Percentiles rank a stretch among this genome's conserved stretches.
phyloP scores from a whole-genome alignment of 768 basidiomycete genomes.

The Pleurotus citrinopileatus region DNA sequence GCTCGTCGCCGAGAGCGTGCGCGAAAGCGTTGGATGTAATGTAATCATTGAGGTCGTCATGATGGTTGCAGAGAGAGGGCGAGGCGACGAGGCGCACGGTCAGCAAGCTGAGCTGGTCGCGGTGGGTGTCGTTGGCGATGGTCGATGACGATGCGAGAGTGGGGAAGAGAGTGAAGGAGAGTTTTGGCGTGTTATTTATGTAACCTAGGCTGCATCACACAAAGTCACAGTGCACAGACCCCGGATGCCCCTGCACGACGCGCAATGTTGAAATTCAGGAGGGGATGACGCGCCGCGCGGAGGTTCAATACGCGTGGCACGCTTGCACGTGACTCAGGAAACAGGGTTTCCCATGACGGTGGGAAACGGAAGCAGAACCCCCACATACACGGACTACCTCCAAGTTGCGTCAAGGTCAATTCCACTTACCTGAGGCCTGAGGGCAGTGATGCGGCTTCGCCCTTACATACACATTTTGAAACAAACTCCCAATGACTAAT shows the following conservation, averaged over 20 bases:
- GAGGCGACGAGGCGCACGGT: background rate
- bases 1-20: conserved; percentile 7
- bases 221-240: background rate
- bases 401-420: too few species aligned
- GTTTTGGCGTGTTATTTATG: background rate
- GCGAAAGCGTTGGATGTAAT: background rate
- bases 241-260: background rate
- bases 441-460: too few species aligned
- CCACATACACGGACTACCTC: too few species aligned
- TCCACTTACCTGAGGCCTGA: too few species aligned
- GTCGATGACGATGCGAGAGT: background rate
- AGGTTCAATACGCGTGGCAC: background rate
- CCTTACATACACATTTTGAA: too few species aligned
- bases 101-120: background rate
- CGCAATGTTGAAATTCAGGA: background rate
- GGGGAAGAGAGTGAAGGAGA: background rate
- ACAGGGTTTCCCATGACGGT: too few species aligned
- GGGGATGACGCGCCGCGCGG: background rate
- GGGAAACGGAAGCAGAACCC: too few species aligned
- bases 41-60: background rate
- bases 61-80: too few species aligned
- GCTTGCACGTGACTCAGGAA: background rate
- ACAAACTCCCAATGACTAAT: too few species aligned
- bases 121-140: background rate
- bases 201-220: background rate